Evolutionary conservation across 768 basidiomycete genomes (phyloP).

Genomic region (Ephemerocybe angulata): DNA sequence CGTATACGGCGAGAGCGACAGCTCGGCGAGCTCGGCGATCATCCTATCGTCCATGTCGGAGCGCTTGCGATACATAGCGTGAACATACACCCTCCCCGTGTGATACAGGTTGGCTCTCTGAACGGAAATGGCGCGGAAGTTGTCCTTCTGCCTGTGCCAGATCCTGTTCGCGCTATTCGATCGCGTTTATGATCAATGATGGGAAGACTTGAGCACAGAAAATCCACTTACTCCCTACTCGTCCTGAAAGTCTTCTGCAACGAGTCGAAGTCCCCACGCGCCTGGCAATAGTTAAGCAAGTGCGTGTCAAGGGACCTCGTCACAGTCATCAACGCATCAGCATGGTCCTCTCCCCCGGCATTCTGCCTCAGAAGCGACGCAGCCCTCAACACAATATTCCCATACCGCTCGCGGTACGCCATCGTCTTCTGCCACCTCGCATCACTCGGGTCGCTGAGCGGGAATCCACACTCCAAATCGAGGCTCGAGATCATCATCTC

Average conservation of each 20-base stretch:
- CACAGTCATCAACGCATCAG: constrained; percentile 77
- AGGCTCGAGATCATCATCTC: constrained; percentile 66
- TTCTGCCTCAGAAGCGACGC: constrained; percentile 60
- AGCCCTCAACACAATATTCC: constrained; percentile 62
- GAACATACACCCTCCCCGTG: constrained; percentile 71
- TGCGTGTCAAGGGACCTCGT: constrained; percentile 73
- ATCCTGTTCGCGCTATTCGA: constrained; percentile 45
- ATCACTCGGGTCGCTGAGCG: constrained; percentile 70
- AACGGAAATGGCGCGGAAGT: constrained; percentile 68
- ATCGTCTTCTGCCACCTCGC: constrained; percentile 65
- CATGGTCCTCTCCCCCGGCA: constrained; percentile 72
- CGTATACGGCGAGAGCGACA: constrained; percentile 79
- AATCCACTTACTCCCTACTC: constrained; percentile 51
- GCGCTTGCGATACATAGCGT: constrained; percentile 69
- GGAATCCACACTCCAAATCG: constrained; percentile 70
- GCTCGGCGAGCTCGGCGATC: constrained; percentile 62
- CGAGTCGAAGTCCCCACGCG: constrained; percentile 52
- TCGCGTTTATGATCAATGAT: constrained; percentile 27
- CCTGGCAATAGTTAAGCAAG: constrained; percentile 68
- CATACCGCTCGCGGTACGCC: constrained; percentile 59
- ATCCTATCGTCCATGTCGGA: constrained; percentile 71
- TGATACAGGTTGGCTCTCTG: constrained; percentile 81
- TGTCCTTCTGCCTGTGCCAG: constrained; percentile 70
- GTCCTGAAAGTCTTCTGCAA: constrained; percentile 66
- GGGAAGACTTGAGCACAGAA: background rate